Base-by-base conservation (phyloP, 2,329 filamentous ascomycete genomes). In the Trichoderma afroharzianum region DNA sequence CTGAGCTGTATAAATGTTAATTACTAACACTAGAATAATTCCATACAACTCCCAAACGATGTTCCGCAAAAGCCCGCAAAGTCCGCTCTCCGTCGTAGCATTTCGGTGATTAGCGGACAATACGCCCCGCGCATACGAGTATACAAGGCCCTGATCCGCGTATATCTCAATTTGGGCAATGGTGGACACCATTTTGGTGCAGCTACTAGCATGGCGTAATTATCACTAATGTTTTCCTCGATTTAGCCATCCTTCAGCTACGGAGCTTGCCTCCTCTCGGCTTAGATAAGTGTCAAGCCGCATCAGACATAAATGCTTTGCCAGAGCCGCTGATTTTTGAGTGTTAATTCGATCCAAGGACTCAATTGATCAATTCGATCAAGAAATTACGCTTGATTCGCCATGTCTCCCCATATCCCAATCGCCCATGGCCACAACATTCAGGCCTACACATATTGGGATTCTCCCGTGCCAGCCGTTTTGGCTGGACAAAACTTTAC, bases 381-480 rank as follows among this genome's bases (percentile, higher is more conserved):
- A 18, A 39, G 36, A 39, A 18, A 39, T 12, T 50, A 50, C 43
- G 3, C n/a, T 21, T 50, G n/a, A 32, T 12, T 8, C 33, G 7
- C 11, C 53, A 59, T 68, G 53, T n/a, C 18, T 58, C 18, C 33
- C 32, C n/a, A 50, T 26, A 47, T 30, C 12, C 64, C 64, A 2
- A 58, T 59, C 12, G 64, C 53, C 18, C 64, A 47, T 30, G 26
- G 33, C n/a, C 53, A 57, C 24, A 24, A 30, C n/a, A 68, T 59
- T 33, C 64, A 58, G 18, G 64, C 64, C 15, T 68, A 68, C 33
- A 43, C 64, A 6, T 68, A 68, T 14, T 68, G 64, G 64, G 64
- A 68, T 33, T 68, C 64, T 59, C 64, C 64, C 5, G 26, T 30
- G 1, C 53, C 33, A 11, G 64, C 55, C 4, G 9, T 15, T 0